phyloP scores from a whole-genome alignment of 345 rosid species.

The Pugionium dolabratum region DNA sequence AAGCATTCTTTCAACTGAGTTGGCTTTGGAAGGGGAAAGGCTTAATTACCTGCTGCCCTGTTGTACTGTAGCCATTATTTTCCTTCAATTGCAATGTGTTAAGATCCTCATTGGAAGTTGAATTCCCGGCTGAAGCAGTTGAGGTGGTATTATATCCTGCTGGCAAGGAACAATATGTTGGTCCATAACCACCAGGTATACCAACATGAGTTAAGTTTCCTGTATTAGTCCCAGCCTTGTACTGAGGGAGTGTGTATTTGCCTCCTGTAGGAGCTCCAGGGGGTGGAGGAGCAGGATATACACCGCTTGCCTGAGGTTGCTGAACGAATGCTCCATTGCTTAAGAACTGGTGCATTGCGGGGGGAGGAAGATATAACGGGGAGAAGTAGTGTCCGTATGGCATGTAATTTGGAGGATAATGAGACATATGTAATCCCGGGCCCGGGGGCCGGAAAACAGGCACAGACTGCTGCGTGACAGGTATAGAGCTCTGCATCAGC shows the following conservation, averaged over 20 bases:
- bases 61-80: slow-evolving; percentile 64
- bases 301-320: slow-evolving; percentile 75
- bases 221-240: slow-evolving; percentile 73
- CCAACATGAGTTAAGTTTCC: slow-evolving; percentile 70
- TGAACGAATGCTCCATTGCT: slow-evolving; percentile 80
- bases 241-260: slow-evolving; percentile 78
- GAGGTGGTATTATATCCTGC: slow-evolving; percentile 74
- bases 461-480: slow-evolving; percentile 77
- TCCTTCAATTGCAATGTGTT: slow-evolving; percentile 77
- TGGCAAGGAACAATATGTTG: slow-evolving; percentile 67
- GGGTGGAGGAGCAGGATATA: slow-evolving; percentile 74
- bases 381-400: slow-evolving; percentile 77
- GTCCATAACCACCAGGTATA: slow-evolving; percentile 78
- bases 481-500: slow-evolving; percentile 74
- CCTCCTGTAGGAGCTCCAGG: slow-evolving; percentile 65
- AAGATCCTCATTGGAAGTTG: slow-evolving; percentile 72
- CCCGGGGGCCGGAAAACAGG: slow-evolving; percentile 77
- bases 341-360: slow-evolving; percentile 72
- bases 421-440: slow-evolving; percentile 67
- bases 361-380: slow-evolving; percentile 77
- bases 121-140: slow-evolving; percentile 65
- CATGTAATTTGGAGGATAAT: slow-evolving; percentile 80
- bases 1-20: background rate
- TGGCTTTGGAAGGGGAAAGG: background rate
- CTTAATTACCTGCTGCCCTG: slow-evolving; percentile 66